These are phyloP conservation scores for Deuterostichococcus epilithicus DNA, from an alignment of 139 green algal species.

Conservation along the genomic window DNA sequence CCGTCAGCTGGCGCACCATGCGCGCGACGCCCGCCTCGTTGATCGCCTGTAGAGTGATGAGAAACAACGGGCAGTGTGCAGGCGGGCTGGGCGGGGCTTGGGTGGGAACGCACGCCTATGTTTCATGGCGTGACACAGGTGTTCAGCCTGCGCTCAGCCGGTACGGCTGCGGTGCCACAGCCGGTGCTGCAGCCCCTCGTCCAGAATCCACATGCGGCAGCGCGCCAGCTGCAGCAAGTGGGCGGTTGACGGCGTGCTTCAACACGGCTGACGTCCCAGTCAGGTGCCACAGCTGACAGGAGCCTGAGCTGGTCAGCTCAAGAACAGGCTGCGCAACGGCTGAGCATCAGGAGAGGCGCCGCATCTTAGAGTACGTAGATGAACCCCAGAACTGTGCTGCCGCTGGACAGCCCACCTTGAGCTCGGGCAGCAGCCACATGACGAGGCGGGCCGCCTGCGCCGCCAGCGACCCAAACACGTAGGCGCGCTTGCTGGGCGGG, in stretches of 20 bases:
- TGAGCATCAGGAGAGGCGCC: background rate
- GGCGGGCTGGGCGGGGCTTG: background rate
- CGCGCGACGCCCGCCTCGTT: conserved; percentile 54
- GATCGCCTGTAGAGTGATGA: conserved; percentile 29
- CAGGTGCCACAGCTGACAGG: background rate
- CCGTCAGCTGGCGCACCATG: conserved; percentile 56
- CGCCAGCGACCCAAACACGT: conserved; percentile 53
- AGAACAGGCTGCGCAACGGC: background rate
- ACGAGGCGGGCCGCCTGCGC: conserved; percentile 35
- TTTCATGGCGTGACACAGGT: too few relatives aligned
- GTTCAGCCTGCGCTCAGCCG: too few relatives aligned
- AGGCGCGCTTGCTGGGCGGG: conserved; percentile 32
- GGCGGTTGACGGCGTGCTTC: too few relatives aligned
- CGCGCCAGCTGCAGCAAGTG: too few relatives aligned
- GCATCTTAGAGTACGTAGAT: too few relatives aligned
- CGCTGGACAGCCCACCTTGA: too few relatives aligned
- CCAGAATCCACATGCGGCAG: too few relatives aligned
- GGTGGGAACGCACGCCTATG: too few relatives aligned
- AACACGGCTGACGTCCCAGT: too few relatives aligned
- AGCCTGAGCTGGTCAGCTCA: background rate
- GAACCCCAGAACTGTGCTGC: too few relatives aligned
- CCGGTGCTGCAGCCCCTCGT: too few relatives aligned
- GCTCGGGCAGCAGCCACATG: conserved; percentile 57
- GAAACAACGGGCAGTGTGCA: background rate
- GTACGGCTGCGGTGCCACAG: too few relatives aligned